A percentile compares a stretch with the other conserved stretches of the same genome.
Evolutionary conservation across 2,329 filamentous ascomycete genomes (phyloP).

Genomic region (Phyllosticta paracitricarpa): DNA sequence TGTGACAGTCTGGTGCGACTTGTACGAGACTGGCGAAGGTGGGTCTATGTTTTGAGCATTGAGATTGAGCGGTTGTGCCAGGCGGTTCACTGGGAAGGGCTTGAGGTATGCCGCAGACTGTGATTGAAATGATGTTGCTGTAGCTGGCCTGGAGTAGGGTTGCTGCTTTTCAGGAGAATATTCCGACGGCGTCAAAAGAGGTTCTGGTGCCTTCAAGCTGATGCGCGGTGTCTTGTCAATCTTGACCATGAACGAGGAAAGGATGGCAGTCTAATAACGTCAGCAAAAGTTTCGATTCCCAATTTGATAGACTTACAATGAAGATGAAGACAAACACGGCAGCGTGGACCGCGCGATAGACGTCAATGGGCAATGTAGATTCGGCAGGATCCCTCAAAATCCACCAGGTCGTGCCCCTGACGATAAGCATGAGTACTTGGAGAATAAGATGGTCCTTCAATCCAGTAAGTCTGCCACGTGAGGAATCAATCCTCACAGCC

Average conservation of each 20-base stretch:
- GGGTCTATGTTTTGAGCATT: constrained; percentile 12
- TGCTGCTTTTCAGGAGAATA: constrained; percentile 16
- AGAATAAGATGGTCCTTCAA: constrained; percentile 57
- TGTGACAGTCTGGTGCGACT: constrained; percentile 14
- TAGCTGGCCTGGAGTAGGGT: constrained; percentile 13
- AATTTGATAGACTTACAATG: constrained; percentile 39
- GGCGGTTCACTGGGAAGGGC: constrained; percentile 28
- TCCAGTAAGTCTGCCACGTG: constrained; percentile 44
- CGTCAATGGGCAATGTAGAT: constrained; percentile 15
- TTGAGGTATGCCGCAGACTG: constrained; percentile 29
- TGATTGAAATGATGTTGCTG: constrained; percentile 18
- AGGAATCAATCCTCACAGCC: constrained; percentile 48
- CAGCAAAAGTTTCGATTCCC: background rate
- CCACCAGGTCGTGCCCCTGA: constrained; percentile 39
- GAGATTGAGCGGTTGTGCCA: constrained; percentile 17
- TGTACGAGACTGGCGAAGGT: constrained; percentile 23
- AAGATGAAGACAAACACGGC: constrained; percentile 44
- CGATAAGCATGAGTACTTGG: constrained; percentile 49
- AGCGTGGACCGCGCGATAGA: constrained; percentile 43
- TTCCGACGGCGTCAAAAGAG: constrained; percentile 14
- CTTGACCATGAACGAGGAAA: constrained; percentile 45
- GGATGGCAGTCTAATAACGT: constrained; percentile 14
- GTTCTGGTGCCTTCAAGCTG: constrained; percentile 19
- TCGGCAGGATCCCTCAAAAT: constrained; percentile 17
- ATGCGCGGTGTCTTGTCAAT: constrained; percentile 38